These are phyloP conservation scores for Pythium aquatile DNA, from an alignment of 352 stramenopile species.

Conservation along the genomic window DNA sequence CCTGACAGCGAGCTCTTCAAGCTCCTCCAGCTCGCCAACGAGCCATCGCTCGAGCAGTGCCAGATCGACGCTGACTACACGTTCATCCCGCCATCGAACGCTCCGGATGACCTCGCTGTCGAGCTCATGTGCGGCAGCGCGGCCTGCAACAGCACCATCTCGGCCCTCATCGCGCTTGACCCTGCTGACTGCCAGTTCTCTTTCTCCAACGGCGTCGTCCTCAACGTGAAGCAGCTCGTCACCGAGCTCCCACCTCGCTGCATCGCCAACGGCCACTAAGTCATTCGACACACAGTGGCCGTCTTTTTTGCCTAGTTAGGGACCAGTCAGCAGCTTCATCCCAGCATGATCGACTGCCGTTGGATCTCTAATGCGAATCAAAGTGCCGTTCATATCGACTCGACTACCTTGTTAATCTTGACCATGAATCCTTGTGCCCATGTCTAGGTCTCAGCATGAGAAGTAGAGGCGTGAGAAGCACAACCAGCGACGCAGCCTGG, in stretches of 20 bases:
- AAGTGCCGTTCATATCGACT: too few species aligned
- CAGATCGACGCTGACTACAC: slow-evolving; percentile 9
- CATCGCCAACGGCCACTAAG: slow-evolving; percentile 15
- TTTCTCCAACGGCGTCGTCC: slow-evolving; percentile 36
- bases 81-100: slow-evolving; percentile 11
- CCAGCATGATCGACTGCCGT: too few species aligned
- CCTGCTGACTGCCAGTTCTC: slow-evolving; percentile 42
- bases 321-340: too few species aligned
- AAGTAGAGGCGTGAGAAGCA: too few species aligned
- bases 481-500: too few species aligned
- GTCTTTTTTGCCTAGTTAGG: too few species aligned
- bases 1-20: background rate
- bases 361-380: too few species aligned
- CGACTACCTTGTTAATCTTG: too few species aligned
- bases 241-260: slow-evolving; percentile 38
- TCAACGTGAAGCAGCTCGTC: slow-evolving; percentile 46
- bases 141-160: slow-evolving; percentile 25
- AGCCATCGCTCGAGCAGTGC: slow-evolving; percentile 5
- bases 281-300: too few species aligned
- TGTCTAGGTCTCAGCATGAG: too few species aligned
- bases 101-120: slow-evolving; percentile 2
- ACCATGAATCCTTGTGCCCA: too few species aligned
- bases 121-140: slow-evolving; percentile 12
- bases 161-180: slow-evolving; percentile 30
- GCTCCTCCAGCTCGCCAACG: slow-evolving; percentile 10